Evolutionary conservation across 441 rosid genomes (phyloP), one percentile per base, ranked within the genome.

Genomic region (Omphalea diandra): DNA sequence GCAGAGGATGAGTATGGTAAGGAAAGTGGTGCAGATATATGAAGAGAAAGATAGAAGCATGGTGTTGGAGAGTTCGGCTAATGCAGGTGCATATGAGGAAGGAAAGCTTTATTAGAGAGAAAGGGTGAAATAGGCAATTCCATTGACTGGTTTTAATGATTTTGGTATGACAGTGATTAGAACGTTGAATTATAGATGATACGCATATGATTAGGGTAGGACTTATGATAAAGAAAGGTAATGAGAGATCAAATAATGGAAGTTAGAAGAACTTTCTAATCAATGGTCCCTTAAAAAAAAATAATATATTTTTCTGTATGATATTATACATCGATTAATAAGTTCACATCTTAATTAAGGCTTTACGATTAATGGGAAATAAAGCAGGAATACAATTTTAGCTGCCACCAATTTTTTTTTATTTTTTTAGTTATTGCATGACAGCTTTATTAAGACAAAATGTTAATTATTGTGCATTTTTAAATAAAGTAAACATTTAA

Each of bases 101-200:
- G 66, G 75, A 63, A 73, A 80, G 80, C 76, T 73, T 79, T 79
- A 32, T 76, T 72, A 65, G 72, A 74, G 79, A 76, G 82, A 65
- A 70, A 75, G 54, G 64, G 75, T 63, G 49, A 35, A 12, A 24
- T 53, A 7, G 61, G 67, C 53, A 71, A 69, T 12, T 61, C 41
- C n/a, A 4, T 17, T 52, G n/a, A 10, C 6, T 18, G 53, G 20
- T 47, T 44, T 60, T 56, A 24, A 54, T 63, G 4, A 49, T 31
- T 6, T 12, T 44, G 11, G 22, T 52, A 14, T 20, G 17, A 50
- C 36, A 4, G 54, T 68, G 8, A 72, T 72, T 65, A 36, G 7
- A 15, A 24, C 2, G 12, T 47, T 60, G 56, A 70, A 75, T 26
- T 7, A 46, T 20, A 36, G 7, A 44, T 49, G 3, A 55, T 22